Evolutionary conservation across 1,139 yeast species (phyloP), one percentile per base, ranked within the genome.

Genomic region (Geotrichum carabidarum): DNA sequence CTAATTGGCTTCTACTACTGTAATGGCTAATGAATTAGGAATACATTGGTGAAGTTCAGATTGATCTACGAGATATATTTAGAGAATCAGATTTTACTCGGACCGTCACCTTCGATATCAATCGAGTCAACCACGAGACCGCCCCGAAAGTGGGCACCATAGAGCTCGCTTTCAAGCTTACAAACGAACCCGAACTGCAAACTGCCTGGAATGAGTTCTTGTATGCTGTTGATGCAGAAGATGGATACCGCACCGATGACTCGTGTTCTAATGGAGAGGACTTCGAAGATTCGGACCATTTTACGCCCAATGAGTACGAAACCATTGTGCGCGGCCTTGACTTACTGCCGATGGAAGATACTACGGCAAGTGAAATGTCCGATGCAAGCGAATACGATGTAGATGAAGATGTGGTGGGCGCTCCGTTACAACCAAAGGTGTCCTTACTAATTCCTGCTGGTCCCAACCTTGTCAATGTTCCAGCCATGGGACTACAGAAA

Each of bases 41-140:
- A 54, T 83, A 82, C 63, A 66, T 83, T 54, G 88, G 88, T 1
- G 87, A 82, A 60, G 68, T 79, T 27, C 66, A 83, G 40, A 59
- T 83, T 14, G 70, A 31, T n/a, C 47, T 44, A 11, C 17, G 17
- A 37, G 35, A 17, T 14, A 30, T 45, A 31, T 47, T 38, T n/a
- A 22, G 41, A 8, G 50, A 32, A 7, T 30, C 35, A 12, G 17
- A 45, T 17, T 41, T 51, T 32, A 15, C 41, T 14, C 35, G 14
- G 7, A 12, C 35, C n/a, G 30, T 8, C 31, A 31, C n/a, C 30
- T 18, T 8, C 31, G 8, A 40, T 17, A 31, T 34, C n/a, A 32
- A 31, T 7, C 15, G 52, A 34, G 8, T 37, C 9, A 27, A 37
- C 30, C 4, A n/a, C 8, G 50, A 32, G 15, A 17, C 30, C 9